These are phyloP conservation scores for Phycomyces blakesleeanus DNA, from an alignment of 192 early-diverging fungal genomes.

Conservation along the genomic window DNA sequence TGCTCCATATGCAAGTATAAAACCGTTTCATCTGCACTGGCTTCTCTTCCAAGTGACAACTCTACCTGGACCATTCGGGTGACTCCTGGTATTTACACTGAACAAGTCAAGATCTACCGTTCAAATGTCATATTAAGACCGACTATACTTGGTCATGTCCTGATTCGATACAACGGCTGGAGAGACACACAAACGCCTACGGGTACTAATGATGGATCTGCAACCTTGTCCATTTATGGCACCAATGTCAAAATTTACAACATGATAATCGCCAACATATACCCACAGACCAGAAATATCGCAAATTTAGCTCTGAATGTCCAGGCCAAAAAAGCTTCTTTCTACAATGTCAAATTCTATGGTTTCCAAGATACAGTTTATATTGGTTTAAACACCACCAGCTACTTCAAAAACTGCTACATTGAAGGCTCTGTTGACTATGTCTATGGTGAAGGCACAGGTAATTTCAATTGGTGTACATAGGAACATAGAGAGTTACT, in stretches of 20 bases:
- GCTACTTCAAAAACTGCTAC: slow-evolving; percentile 30
- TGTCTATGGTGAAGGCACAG: slow-evolving; percentile 29
- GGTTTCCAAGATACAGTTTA: slow-evolving; percentile 33
- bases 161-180: slow-evolving; percentile 7
- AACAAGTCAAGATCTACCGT: slow-evolving; percentile 12
- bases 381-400: slow-evolving; percentile 10
- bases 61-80: slow-evolving; percentile 12
- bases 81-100: slow-evolving; percentile 10
- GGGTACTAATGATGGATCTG: slow-evolving; percentile 13
- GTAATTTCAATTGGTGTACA: slow-evolving; percentile 9
- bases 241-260: slow-evolving; percentile 16
- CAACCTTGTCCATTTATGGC: slow-evolving; percentile 1
- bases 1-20: slow-evolving; percentile 9
- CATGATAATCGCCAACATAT: slow-evolving; percentile 16
- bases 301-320: slow-evolving; percentile 17
- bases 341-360: slow-evolving; percentile 17
- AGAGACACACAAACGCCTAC: slow-evolving; percentile 7
- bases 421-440: slow-evolving; percentile 35
- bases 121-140: slow-evolving; percentile 17
- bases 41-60: slow-evolving; percentile 7
- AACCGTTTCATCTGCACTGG: neutral
- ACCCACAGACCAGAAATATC: slow-evolving; percentile 17
- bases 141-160: neutral
- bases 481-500: neutral
- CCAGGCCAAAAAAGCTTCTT: slow-evolving; percentile 7